phyloP scores from a whole-genome alignment of 225 moss, liverwort and hornwort species.

The Bryoerythrophyllum caledonicum region DNA sequence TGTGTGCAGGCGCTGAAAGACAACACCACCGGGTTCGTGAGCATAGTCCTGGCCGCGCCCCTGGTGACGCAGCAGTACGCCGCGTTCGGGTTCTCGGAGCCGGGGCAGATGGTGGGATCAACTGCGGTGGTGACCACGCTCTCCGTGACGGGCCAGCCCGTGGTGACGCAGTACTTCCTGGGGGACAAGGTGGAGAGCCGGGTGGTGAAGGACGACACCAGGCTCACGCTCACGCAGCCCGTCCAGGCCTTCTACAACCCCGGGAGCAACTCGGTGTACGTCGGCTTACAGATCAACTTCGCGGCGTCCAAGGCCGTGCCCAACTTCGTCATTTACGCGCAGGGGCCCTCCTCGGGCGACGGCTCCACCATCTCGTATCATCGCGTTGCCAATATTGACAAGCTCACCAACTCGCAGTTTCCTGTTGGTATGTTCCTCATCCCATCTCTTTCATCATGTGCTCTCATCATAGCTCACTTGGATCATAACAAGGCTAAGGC shows the following conservation, averaged over 20 bases:
- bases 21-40: slow-evolving; percentile 34
- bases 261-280: slow-evolving; percentile 24
- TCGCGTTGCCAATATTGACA: not conserved
- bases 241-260: slow-evolving; percentile 25
- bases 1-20: slow-evolving; percentile 40
- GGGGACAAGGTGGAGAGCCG: not conserved
- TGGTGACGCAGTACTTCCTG: slow-evolving; percentile 36
- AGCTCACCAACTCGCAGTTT: slow-evolving; percentile 19
- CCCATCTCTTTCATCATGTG: not conserved
- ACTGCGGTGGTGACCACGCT: slow-evolving; percentile 39
- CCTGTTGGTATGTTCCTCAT: slow-evolving; percentile 27
- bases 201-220: slow-evolving; percentile 32
- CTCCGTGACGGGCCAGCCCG: slow-evolving; percentile 15
- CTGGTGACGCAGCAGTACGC: slow-evolving; percentile 22
- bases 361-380: slow-evolving; percentile 39
- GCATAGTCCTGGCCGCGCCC: slow-evolving; percentile 49
- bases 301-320: slow-evolving; percentile 33
- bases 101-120: slow-evolving; percentile 35
- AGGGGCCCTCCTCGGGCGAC: slow-evolving; percentile 34
- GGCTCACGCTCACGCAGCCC: slow-evolving; percentile 7
- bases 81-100: slow-evolving; percentile 46
- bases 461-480: not conserved
- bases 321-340: slow-evolving; percentile 45
- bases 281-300: slow-evolving; percentile 47
- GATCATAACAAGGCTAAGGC: not conserved